A percentile compares a stretch with the other conserved stretches of the same genome.
These are phyloP conservation scores for Chalciporus sphaerocephalus DNA, from an alignment of 768 basidiomycete species.

Conservation along the genomic window DNA sequence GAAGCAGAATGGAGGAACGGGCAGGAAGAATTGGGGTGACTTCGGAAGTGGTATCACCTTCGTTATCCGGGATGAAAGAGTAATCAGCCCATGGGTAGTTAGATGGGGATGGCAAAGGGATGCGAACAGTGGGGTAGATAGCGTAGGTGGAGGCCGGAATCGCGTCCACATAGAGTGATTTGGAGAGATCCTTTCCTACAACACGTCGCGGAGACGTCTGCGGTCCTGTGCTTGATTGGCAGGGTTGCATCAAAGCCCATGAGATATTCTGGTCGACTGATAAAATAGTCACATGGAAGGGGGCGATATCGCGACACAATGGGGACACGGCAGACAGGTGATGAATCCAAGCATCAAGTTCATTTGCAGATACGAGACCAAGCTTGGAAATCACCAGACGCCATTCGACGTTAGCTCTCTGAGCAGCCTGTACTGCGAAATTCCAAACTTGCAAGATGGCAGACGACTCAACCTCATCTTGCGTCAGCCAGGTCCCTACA, in stretches of 20 bases:
- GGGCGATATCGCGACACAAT: conserved; percentile 39
- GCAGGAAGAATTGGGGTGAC: conserved; percentile 49
- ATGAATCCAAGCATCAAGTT: conserved; percentile 66
- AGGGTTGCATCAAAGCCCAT: conserved; percentile 50
- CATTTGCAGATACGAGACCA: conserved; percentile 53
- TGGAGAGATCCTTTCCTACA: conserved; percentile 30
- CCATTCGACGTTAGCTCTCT: conserved; percentile 74
- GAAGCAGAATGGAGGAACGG: conserved; percentile 55
- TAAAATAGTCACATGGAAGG: conserved; percentile 57
- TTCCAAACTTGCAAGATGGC: conserved; percentile 64
- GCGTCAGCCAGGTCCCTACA: conserved; percentile 61
- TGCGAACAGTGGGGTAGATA: conserved; percentile 38
- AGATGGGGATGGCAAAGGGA: conserved; percentile 42
- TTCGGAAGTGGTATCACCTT: conserved; percentile 22
- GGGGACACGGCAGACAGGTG: conserved; percentile 43
- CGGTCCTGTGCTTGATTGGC: conserved; percentile 19
- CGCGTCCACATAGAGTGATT: conserved; percentile 32
- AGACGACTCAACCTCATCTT: conserved; percentile 43
- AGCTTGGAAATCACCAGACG: conserved; percentile 67
- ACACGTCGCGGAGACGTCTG: conserved; percentile 27
- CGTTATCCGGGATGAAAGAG: conserved; percentile 33
- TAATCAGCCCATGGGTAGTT: conserved; percentile 21
- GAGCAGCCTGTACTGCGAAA: conserved; percentile 59
- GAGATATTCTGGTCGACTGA: conserved; percentile 56
- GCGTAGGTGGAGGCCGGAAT: conserved; percentile 46